Evolutionary conservation across 768 basidiomycete genomes (phyloP).

Genomic region (Erythrobasidium yunnanense): DNA sequence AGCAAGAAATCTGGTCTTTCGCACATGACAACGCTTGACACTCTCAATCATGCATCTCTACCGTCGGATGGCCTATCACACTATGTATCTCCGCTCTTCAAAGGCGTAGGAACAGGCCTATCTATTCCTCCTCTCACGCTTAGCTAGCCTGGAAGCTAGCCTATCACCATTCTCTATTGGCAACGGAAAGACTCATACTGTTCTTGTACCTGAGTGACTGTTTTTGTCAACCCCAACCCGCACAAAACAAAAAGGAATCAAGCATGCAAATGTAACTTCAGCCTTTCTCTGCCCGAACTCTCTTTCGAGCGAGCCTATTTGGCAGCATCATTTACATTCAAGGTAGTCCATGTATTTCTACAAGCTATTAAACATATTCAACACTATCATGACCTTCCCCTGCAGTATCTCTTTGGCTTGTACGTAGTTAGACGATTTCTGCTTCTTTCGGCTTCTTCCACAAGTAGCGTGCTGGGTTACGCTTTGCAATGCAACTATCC

Average conservation of each 20-base stretch:
- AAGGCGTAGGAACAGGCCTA: background rate
- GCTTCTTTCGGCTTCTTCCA: too few species aligned
- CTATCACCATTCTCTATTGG: background rate
- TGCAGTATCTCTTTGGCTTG: background rate
- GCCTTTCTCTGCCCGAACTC: too few species aligned
- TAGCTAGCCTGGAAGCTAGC: background rate
- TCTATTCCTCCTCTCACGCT: constrained; percentile 10
- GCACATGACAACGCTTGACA: background rate
- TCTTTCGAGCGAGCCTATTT: too few species aligned
- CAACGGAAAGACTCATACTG: background rate
- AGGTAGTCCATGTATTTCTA: too few species aligned
- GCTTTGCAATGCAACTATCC: too few species aligned
- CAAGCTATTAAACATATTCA: too few species aligned
- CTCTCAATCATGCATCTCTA: background rate
- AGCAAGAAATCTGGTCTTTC: background rate
- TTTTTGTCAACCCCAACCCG: background rate
- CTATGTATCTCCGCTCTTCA: constrained; percentile 21
- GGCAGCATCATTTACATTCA: too few species aligned
- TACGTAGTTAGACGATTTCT: background rate
- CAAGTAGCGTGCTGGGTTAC: too few species aligned
- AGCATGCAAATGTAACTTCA: too few species aligned
- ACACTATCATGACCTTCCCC: too few species aligned
- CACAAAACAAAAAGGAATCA: too few species aligned
- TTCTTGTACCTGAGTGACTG: background rate
- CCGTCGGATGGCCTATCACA: constrained; percentile 16